Conservation (phyloP, 2,329 filamentous ascomycete genomes). For the Fusarium newnesense region DNA sequence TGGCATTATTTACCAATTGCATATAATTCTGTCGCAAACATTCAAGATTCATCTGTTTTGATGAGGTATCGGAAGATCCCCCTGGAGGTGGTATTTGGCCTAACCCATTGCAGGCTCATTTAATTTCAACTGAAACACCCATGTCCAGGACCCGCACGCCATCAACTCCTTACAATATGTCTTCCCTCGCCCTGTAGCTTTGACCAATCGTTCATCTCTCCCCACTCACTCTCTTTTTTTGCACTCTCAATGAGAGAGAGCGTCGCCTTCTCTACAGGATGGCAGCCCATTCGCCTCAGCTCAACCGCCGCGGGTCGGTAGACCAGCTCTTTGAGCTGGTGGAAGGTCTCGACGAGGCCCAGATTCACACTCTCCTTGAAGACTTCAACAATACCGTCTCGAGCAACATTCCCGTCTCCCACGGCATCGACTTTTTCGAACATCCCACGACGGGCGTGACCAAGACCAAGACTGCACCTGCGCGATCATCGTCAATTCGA, state of each 20-base stretch:
- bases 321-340: conserved; percentile 40
- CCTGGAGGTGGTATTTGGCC: conserved; percentile 7
- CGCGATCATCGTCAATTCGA: conserved; percentile 29
- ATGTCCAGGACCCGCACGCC: conserved; percentile 4
- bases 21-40: neutral
- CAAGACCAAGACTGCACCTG: conserved; percentile 25
- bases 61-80: conserved; percentile 20
- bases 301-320: conserved; percentile 30
- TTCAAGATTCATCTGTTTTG: neutral
- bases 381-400: conserved; percentile 39
- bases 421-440: conserved; percentile 35
- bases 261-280: conserved; percentile 5
- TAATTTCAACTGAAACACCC: conserved; percentile 29
- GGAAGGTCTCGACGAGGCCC: conserved; percentile 33
- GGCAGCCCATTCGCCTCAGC: conserved; percentile 13
- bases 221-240: conserved; percentile 8
- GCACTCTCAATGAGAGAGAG: conserved; percentile 11
- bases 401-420: conserved; percentile 37
- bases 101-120: conserved; percentile 12
- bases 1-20: neutral
- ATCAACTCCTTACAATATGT: conserved; percentile 10
- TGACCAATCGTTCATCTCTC: conserved; percentile 29
- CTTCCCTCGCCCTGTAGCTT: conserved; percentile 7
- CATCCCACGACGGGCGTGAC: neutral
- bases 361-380: conserved; percentile 34